Conservation (phyloP, 2,329 filamentous ascomycete genomes). For the Drechslerella dactyloides region DNA sequence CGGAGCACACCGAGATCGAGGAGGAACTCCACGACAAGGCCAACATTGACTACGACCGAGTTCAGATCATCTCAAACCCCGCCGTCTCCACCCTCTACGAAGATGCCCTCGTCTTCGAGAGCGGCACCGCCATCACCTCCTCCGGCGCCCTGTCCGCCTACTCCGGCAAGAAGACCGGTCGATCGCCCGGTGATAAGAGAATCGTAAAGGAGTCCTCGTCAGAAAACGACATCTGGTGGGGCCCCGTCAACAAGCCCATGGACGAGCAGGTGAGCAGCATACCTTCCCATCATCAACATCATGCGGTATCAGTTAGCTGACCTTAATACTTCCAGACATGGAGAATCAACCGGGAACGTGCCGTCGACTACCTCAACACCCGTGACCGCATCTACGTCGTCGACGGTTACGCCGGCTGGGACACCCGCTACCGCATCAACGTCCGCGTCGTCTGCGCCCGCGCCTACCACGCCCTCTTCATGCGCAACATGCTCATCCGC, state of each 20-base stretch:
- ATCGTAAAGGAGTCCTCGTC: constrained; percentile 91
- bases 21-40: constrained; percentile 96
- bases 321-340: constrained; percentile 75
- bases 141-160: constrained; percentile 94
- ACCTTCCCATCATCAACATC: too few species aligned
- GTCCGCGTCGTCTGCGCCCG: constrained; percentile 98
- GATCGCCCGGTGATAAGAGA: constrained; percentile 95
- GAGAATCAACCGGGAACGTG: constrained; percentile 99
- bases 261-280: constrained; percentile 89
- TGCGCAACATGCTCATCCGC: constrained; percentile 99
- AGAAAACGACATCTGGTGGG: constrained; percentile 96
- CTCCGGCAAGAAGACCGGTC: constrained; percentile 96
- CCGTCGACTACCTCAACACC: constrained; percentile 98
- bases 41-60: constrained; percentile 98
- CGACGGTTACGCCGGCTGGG: constrained; percentile 97
- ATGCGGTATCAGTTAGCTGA: too few species aligned
- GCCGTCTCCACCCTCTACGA: constrained; percentile 96
- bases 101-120: constrained; percentile 98
- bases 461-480: constrained; percentile 99
- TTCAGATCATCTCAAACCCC: constrained; percentile 93
- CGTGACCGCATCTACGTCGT: constrained; percentile 98
- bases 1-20: constrained; percentile 94
- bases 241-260: constrained; percentile 99
- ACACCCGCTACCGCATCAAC: constrained; percentile 95
- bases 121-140: constrained; percentile 94